Base-by-base conservation (phyloP, 805 yeast species). In the Candida patagonica region DNA sequence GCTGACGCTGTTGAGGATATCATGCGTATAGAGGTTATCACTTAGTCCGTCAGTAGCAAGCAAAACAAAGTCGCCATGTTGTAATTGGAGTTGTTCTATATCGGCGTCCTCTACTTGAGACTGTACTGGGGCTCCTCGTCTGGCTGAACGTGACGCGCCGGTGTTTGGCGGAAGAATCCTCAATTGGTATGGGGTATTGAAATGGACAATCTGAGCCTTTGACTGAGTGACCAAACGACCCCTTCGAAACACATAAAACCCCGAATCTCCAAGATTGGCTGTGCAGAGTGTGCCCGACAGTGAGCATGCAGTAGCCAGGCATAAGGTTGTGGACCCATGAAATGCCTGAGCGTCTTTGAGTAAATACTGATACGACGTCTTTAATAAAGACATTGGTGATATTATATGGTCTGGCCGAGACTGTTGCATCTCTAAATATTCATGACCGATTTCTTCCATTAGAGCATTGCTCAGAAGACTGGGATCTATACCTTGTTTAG, bases 241-340 rank as follows among this genome's bases (percentile, higher is more conserved):
- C 42, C 75, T 65, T 47, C 98, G 68, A 56, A 87, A 82, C 2
- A 88, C 74, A 13, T 94, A 88, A 58, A 85, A 84, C 80, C 96
- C 92, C 4, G 96, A 87, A 59, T 89, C 98, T 8, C 98, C 98
- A 40, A 89, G 62, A 53, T 92, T 89, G 6, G 89, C 80, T 0
- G 85, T 79, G 31, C 65, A 62, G 26, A 89, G 56, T 7, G 47
- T 48, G 23, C 78, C 78, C 9, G 70, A 62, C 6, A 66, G 65
- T 0, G 76, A 65, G 17, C 55, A 50, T 12, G 76, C 69, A 8
- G 80, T 68, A 1, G 95, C 97, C 38, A 82, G 70, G 52, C 95
- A 84, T 2, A 94, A 86, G 1, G 98, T 89, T 1, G 96, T 86
- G 13, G 96, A 92, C 2, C 98, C 98, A 23, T 88, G 94, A 55